Conservation (phyloP, 2,329 filamentous ascomycete species). For the Phialemonium atrogriseum region DNA sequence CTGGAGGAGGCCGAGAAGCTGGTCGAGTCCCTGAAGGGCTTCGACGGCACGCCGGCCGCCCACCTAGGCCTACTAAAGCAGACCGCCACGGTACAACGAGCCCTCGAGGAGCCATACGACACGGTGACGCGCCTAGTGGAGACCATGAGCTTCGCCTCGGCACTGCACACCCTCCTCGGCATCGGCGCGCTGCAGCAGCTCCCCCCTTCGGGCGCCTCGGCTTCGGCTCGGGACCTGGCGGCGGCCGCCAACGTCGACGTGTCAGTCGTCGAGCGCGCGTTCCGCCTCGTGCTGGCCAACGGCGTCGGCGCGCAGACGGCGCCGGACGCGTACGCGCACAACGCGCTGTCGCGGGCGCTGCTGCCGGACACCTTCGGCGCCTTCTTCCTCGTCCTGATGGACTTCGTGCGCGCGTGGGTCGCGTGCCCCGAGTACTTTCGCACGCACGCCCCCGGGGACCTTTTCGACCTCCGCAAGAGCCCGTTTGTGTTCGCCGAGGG, state of each 20-base stretch:
- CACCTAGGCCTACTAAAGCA: constrained; percentile 13
- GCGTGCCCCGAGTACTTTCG: constrained; percentile 21
- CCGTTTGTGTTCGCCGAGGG: constrained; percentile 14
- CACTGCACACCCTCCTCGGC: constrained; percentile 18
- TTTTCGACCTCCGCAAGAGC: constrained; percentile 22
- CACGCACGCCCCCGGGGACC: constrained; percentile 19
- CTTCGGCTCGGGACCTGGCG: constrained; percentile 13
- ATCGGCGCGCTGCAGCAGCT: constrained; percentile 18
- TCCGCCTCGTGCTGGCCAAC: constrained; percentile 20
- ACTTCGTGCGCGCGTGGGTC: constrained; percentile 19
- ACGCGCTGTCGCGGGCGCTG: constrained; percentile 19
- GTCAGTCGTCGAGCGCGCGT: constrained; percentile 21
- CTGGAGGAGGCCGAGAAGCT: constrained; percentile 17
- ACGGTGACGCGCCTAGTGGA: constrained; percentile 16
- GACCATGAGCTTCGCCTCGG: constrained; percentile 13
- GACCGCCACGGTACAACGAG: constrained; percentile 13
- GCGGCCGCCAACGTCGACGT: constrained; percentile 17
- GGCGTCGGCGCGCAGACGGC: constrained; percentile 21
- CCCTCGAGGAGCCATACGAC: constrained; percentile 19
- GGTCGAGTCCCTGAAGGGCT: constrained; percentile 19
- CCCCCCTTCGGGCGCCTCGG: constrained; percentile 14
- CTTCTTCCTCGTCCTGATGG: constrained; percentile 22
- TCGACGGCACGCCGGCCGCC: constrained; percentile 4
- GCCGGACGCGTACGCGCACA: constrained; percentile 22
- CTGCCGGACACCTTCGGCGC: constrained; percentile 18